Evolutionary conservation across 176 grass and related monocot genomes (phyloP).

Genomic region (Rhynchospora tenuis): DNA sequence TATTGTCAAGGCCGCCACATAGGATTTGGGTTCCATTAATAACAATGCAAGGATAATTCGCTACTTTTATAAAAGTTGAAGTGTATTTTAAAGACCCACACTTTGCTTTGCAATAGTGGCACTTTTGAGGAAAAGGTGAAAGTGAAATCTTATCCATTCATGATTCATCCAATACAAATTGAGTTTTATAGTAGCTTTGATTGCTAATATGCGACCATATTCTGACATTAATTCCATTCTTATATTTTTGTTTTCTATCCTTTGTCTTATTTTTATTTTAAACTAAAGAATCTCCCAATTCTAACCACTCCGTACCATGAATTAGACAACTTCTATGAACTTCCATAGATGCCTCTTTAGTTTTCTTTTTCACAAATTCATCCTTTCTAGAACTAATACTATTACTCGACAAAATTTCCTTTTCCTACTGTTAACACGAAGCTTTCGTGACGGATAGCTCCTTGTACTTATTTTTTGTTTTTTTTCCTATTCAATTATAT

Average conservation of each 20-base stretch:
- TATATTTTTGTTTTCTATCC: background rate
- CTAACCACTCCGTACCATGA: background rate
- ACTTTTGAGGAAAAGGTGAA: background rate
- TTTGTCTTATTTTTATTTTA: background rate
- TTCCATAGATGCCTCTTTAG: background rate
- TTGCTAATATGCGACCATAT: background rate
- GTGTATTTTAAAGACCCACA: background rate
- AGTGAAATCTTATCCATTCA: conserved; percentile 5
- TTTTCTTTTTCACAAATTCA: background rate
- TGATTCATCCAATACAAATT: background rate
- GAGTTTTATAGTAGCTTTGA: background rate
- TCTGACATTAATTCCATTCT: background rate
- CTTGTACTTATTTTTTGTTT: background rate
- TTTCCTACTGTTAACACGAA: background rate
- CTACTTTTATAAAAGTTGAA: background rate
- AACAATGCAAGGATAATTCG: background rate
- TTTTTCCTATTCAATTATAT: background rate
- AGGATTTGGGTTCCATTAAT: background rate
- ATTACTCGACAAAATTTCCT: background rate
- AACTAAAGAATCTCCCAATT: background rate
- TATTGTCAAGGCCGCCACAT: background rate
- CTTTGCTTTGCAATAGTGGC: background rate
- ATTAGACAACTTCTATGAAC: background rate
- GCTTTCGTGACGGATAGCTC: background rate
- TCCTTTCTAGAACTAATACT: background rate